A percentile compares a stretch with the other conserved stretches of the same genome.
Conservation (phyloP, 495 filamentous ascomycete species). For the Tetracladium marchalianum region DNA sequence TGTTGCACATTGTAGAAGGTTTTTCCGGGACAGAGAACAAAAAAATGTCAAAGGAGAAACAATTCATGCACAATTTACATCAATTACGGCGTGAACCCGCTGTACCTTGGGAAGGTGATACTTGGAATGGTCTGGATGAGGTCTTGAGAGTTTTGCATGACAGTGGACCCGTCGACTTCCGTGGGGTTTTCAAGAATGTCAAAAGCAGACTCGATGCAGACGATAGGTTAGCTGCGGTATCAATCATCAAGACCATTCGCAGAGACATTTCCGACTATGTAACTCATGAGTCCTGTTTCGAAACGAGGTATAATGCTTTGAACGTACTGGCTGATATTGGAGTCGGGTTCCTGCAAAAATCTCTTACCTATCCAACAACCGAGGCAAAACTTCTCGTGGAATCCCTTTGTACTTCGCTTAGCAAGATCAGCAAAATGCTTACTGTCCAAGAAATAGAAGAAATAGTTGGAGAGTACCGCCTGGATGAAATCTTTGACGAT, state of each 20-base stretch:
- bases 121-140: conserved; percentile 5
- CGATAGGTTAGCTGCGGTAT: not conserved
- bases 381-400: no score
- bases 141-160: conserved; percentile 1
- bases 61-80: not conserved
- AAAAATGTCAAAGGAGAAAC: not conserved
- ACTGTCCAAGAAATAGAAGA: no score
- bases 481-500: no score
- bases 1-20: not conserved
- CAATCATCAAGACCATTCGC: not conserved
- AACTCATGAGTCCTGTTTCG: not conserved
- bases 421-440: no score
- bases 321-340: conserved; percentile 3
- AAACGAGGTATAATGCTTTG: conserved; percentile 6
- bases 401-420: no score
- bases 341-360: no score
- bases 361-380: no score
- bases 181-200: not conserved
- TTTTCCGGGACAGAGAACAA: not conserved
- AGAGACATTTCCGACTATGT: not conserved
- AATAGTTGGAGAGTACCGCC: no score
- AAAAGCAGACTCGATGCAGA: not conserved
- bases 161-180: conserved; percentile 4
- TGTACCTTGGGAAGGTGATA: not conserved
- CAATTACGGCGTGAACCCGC: not conserved